Percentiles rank a stretch among this genome's conserved stretches.
Conservation (phyloP, 495 filamentous ascomycete genomes). For the Corynascus novoguineensis region DNA sequence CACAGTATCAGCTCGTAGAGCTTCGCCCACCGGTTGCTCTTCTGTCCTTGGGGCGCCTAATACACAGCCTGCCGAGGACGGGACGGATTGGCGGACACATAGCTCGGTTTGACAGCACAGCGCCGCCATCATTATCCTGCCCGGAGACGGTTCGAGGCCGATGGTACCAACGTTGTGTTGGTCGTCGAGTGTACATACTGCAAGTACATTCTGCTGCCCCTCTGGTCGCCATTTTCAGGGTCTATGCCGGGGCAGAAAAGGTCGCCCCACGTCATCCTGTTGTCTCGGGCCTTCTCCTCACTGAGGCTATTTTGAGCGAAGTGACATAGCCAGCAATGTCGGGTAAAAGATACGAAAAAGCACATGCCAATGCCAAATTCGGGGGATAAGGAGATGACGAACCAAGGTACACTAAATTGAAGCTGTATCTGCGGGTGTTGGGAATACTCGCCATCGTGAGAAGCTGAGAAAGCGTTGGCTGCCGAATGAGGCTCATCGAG, state of each 20-base stretch:
- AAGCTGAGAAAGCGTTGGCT: not conserved
- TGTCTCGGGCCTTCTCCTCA: no score
- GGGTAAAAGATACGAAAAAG: no score
- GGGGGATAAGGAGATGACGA: no score
- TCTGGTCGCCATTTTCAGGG: no score
- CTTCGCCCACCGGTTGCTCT: not conserved
- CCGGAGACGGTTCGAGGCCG: not conserved
- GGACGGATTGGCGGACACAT: not conserved
- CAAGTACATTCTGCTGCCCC: no score
- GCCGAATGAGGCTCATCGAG: constrained; percentile 10
- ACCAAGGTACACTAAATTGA: no score
- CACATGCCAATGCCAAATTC: no score
- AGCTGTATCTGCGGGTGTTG: not conserved
- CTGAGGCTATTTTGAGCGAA: no score
- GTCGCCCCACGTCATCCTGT: no score
- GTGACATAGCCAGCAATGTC: no score
- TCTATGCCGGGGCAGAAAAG: no score
- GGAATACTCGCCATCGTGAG: not conserved
- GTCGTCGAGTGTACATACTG: no score
- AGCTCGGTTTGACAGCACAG: not conserved
- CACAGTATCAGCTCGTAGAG: not conserved
- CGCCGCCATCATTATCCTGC: not conserved
- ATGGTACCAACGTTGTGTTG: not conserved
- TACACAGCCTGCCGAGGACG: not conserved
- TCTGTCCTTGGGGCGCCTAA: not conserved